Percentiles rank a stretch among this genome's conserved stretches.
These are phyloP conservation scores for Smithsoniella earleae DNA, from an alignment of 163 green algal genomes.

Conservation along the genomic window DNA sequence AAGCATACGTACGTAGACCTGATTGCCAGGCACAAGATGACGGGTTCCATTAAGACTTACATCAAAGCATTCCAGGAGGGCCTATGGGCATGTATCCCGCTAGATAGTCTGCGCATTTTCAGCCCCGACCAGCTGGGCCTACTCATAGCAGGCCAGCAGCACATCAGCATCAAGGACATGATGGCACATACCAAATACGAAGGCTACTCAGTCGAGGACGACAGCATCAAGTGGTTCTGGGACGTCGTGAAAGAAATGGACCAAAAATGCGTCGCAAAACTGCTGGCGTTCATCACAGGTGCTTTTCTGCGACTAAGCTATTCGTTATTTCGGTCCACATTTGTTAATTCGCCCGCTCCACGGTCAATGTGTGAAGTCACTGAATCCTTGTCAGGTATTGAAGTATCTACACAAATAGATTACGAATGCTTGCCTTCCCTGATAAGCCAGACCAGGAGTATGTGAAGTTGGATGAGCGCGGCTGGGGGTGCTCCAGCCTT, in stretches of 20 bases:
- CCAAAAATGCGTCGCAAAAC: slow-evolving; percentile 75
- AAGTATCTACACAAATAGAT: no score
- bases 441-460: no score
- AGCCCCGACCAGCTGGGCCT: slow-evolving; percentile 23
- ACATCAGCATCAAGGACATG: slow-evolving; percentile 27
- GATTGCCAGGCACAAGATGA: slow-evolving; percentile 89
- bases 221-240: slow-evolving; percentile 79
- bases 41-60: slow-evolving; percentile 63
- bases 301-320: no score
- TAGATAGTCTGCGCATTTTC: slow-evolving; percentile 11
- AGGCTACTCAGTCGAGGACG: background rate
- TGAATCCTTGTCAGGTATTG: no score
- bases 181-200: slow-evolving; percentile 16
- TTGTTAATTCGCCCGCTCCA: no score
- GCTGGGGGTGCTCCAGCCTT: no score
- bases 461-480: no score
- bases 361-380: no score
- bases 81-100: slow-evolving; percentile 15
- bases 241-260: slow-evolving; percentile 76
- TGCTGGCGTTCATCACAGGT: slow-evolving; percentile 77
- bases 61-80: slow-evolving; percentile 26
- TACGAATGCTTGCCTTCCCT: no score
- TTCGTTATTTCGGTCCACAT: no score
- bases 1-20: slow-evolving; percentile 94
- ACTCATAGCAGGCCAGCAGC: slow-evolving; percentile 5